Evolutionary conservation across 1,284 basidiomycete genomes (phyloP).

Genomic region (Tylopilus sp.): DNA sequence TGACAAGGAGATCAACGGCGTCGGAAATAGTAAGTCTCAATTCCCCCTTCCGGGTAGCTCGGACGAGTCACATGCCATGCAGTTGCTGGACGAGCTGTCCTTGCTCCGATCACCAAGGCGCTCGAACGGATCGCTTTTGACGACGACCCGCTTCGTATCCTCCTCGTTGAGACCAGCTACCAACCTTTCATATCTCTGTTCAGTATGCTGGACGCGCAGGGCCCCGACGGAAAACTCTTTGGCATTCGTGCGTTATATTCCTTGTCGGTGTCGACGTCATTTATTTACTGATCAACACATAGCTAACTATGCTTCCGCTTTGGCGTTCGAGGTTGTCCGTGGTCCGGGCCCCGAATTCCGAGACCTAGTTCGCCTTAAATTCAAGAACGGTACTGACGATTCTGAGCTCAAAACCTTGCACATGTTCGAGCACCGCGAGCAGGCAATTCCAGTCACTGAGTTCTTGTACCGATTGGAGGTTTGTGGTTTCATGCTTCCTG

Average conservation of each 20-base stretch:
- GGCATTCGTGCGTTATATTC: constrained; percentile 70
- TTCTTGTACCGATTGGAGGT: constrained; percentile 84
- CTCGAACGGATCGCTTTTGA: constrained; percentile 83
- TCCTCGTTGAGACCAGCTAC: constrained; percentile 82
- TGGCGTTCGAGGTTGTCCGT: constrained; percentile 82
- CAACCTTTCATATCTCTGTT: constrained; percentile 91
- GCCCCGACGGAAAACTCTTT: constrained; percentile 62
- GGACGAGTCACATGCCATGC: constrained; percentile 8
- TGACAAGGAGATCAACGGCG: constrained; percentile 65
- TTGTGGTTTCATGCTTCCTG: constrained; percentile 17
- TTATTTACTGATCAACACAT: constrained; percentile 10
- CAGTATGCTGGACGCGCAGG: constrained; percentile 73
- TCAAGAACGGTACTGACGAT: constrained; percentile 82
- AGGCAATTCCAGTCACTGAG: constrained; percentile 73
- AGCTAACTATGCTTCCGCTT: constrained; percentile 84
- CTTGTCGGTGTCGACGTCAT: neutral
- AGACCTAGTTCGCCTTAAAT: constrained; percentile 84
- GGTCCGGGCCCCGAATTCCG: constrained; percentile 77
- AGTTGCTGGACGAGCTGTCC: constrained; percentile 84
- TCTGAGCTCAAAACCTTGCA: constrained; percentile 65
- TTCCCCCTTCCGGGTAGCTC: neutral
- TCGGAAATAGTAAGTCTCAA: constrained; percentile 76
- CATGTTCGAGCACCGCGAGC: constrained; percentile 73
- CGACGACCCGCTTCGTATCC: constrained; percentile 80
- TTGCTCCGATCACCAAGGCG: constrained; percentile 75